These are phyloP conservation scores for Dichotomopilus funicola DNA, from an alignment of 2,329 filamentous ascomycete genomes.

Conservation along the genomic window DNA sequence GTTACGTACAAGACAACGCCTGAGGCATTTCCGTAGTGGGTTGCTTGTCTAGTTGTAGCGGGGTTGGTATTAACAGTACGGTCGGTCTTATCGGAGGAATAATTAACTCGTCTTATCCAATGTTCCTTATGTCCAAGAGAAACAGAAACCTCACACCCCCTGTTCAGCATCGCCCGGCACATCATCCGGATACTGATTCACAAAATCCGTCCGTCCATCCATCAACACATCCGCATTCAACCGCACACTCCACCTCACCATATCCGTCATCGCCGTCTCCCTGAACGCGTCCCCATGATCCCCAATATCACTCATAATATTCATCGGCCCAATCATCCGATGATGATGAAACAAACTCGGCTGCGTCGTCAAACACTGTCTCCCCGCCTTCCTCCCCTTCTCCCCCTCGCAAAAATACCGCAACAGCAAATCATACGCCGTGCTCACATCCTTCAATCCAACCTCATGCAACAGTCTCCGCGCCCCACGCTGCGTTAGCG, in stretches of 20 bases:
- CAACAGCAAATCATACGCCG: conserved; percentile 36
- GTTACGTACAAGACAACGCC: too few relatives aligned
- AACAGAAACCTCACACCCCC: too few relatives aligned
- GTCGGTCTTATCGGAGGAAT: too few relatives aligned
- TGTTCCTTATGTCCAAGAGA: too few relatives aligned
- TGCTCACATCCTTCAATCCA: conserved; percentile 32
- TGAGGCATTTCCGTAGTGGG: too few relatives aligned
- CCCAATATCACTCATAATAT: conserved; percentile 32
- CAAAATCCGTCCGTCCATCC: conserved; percentile 27
- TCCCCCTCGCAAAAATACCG: conserved; percentile 37
- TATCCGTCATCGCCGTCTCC: conserved; percentile 28
- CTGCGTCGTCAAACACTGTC: conserved; percentile 36
- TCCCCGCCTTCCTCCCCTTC: conserved; percentile 27
- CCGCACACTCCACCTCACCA: conserved; percentile 35
- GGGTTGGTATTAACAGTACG: too few relatives aligned
- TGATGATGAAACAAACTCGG: conserved; percentile 44
- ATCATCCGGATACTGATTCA: conserved; percentile 27
- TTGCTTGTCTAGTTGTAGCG: too few relatives aligned
- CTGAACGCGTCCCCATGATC: conserved; percentile 27
- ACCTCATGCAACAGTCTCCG: conserved; percentile 35
- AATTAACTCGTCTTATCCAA: too few relatives aligned
- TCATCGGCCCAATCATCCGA: conserved; percentile 32
- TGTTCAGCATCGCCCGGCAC: too few relatives aligned
- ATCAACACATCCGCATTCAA: conserved; percentile 36
- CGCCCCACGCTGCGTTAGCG: conserved; percentile 35